Base-by-base conservation (phyloP, 306 rosid species). In the Malus domestica region DNA sequence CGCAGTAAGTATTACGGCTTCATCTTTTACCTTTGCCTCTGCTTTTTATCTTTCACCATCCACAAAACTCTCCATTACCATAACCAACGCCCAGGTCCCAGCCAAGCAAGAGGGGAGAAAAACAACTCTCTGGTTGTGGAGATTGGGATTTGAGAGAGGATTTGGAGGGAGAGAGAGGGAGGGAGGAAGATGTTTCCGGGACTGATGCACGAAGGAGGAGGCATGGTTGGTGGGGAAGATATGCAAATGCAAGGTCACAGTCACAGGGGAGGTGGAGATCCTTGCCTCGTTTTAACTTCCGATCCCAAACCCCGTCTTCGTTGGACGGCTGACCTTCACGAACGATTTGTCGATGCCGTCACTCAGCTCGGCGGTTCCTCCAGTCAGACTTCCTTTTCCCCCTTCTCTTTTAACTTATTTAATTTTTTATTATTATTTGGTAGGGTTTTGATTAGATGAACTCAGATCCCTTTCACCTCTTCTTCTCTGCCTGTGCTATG, bases 281-380 rank as follows among this genome's bases (percentile, higher is more conserved):
- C 99, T 19, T 92, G 99, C 52, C 94, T 95, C 18, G 99, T 95
- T 45, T 79, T 95, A 72, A 92, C 97, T 4, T 92, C 98, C 72
- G 98, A 93, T 88, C 98, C 98, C n/a, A 93, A 92, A 73, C 99
- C 99, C 45, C 97, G 99, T 16, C 99, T 95, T 80, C 97, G 99
- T 0, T 95, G 99, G 99, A 95, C 99, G 15, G 89, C 94, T 58
- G 99, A 95, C 86, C 93, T 95, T 23, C 99, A 95, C 64, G 99
- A 95, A 58, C 92, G 99, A 13, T 95, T 95, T 51, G 86, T 95
- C 51, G 99, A 95, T 79, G 97, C 99, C 2, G 99, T 95, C 30
- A 89, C 96, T 52, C 97, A 95, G 82, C 99, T 95, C 69, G 99
- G 99, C 29, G 98, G 98, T 75, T 85, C 98, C 42, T 58, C 90